Percentiles rank a stretch among this genome's conserved stretches.
These are phyloP conservation scores for Allium fistulosum DNA, from an alignment of 106 monocot species.

Conservation along the genomic window DNA sequence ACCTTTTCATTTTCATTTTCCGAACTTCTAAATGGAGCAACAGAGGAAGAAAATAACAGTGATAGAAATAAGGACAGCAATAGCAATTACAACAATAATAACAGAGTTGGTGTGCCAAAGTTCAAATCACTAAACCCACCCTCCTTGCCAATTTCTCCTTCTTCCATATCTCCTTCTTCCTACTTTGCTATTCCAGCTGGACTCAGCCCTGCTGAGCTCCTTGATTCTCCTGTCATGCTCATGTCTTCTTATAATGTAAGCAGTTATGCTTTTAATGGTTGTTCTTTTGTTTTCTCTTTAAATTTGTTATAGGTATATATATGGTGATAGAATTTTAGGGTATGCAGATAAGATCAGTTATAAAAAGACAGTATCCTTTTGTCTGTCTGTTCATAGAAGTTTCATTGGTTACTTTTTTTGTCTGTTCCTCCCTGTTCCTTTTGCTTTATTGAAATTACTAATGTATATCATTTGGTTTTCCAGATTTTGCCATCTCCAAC, in stretches of 20 bases:
- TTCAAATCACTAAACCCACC: slow-evolving; percentile 65
- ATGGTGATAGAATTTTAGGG: too few species aligned
- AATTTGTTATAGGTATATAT: too few species aligned
- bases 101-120: slow-evolving; percentile 40
- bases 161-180: slow-evolving; percentile 57
- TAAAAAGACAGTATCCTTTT: too few species aligned
- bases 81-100: not conserved
- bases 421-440: not conserved
- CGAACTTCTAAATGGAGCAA: slow-evolving; percentile 30
- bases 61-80: not conserved
- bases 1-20: slow-evolving; percentile 36
- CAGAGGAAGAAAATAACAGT: slow-evolving; percentile 12
- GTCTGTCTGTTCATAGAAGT: too few species aligned
- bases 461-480: not conserved
- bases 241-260: slow-evolving; percentile 48
- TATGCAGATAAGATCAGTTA: too few species aligned
- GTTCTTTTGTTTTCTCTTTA: too few species aligned
- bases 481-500: slow-evolving; percentile 60
- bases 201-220: slow-evolving; percentile 66
- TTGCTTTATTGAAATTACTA: not conserved
- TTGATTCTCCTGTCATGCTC: slow-evolving; percentile 79
- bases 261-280: too few species aligned
- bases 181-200: slow-evolving; percentile 70
- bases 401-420: not conserved
- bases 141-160: slow-evolving; percentile 54